Percentiles rank a stretch among this genome's conserved stretches.
These are phyloP conservation scores for Beauveria rudraprayagi DNA, from an alignment of 2,329 filamentous ascomycete genomes.

Conservation along the genomic window DNA sequence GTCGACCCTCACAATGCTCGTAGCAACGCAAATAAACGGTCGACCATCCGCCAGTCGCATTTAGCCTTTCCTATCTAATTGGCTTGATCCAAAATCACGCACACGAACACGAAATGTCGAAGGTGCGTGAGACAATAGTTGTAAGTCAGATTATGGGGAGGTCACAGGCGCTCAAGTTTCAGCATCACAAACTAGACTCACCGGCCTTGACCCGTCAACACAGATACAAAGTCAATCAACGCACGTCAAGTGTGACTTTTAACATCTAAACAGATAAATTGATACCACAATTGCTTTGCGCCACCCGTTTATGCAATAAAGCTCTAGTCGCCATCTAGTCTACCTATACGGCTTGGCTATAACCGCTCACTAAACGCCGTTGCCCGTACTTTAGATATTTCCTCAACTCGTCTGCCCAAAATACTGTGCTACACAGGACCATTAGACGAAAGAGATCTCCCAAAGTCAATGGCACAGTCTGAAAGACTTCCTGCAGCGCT, in stretches of 20 bases:
- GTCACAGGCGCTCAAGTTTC: no score
- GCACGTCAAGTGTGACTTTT: neutral
- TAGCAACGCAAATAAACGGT: no score
- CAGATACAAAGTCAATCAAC: neutral
- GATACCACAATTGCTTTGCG: neutral
- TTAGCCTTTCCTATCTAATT: no score
- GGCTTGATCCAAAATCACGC: no score
- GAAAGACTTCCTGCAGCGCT: conserved; percentile 87
- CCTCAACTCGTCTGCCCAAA: conserved; percentile 87
- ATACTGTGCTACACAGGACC: conserved; percentile 75
- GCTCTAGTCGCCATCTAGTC: neutral
- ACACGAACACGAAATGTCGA: no score
- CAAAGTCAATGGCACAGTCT: conserved; percentile 77
- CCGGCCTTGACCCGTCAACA: neutral
- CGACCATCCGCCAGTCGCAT: no score
- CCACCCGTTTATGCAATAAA: neutral
- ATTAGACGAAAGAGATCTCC: conserved; percentile 67
- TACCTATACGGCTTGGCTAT: conserved; percentile 56
- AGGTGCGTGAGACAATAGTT: no score
- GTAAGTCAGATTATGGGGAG: no score
- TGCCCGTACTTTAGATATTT: conserved; percentile 66
- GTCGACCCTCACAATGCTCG: neutral
- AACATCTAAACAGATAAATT: neutral
- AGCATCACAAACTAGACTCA: no score
- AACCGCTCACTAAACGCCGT: conserved; percentile 49